A percentile compares a stretch with the other conserved stretches of the same genome.
These are phyloP conservation scores for Xylaria sp. DNA, from an alignment of 2,329 filamentous ascomycete genomes.

Conservation along the genomic window DNA sequence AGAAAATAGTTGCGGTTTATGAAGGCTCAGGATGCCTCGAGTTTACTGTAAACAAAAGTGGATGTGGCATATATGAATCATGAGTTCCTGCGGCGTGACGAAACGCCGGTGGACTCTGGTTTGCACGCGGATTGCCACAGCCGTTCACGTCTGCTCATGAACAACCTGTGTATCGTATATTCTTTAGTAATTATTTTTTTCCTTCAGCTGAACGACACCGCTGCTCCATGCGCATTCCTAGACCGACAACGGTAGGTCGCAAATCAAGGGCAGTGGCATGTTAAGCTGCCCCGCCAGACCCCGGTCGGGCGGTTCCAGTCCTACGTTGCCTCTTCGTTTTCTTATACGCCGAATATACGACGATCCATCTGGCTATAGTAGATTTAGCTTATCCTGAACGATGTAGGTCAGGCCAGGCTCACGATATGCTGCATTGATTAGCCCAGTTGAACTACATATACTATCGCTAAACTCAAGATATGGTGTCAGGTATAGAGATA, in stretches of 20 bases:
- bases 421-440: background rate
- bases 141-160: background rate
- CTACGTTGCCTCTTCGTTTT: background rate
- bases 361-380: background rate
- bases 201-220: background rate
- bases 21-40: background rate
- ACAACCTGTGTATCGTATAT: constrained; percentile 9
- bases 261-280: background rate
- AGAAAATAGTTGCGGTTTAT: constrained; percentile 11
- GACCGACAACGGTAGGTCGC: no score
- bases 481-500: background rate
- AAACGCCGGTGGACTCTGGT: background rate
- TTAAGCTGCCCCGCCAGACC: background rate
- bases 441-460: background rate
- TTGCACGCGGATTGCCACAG: background rate
- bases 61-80: constrained; percentile 13
- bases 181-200: background rate
- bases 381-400: background rate
- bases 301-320: background rate
- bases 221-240: background rate
- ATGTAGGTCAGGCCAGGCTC: no score
- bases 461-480: background rate
- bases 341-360: background rate
- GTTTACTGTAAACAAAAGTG: constrained; percentile 8
- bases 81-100: constrained; percentile 10